Base-by-base conservation (phyloP, 2,329 filamentous ascomycete genomes). In the Davidsoniella australis region DNA sequence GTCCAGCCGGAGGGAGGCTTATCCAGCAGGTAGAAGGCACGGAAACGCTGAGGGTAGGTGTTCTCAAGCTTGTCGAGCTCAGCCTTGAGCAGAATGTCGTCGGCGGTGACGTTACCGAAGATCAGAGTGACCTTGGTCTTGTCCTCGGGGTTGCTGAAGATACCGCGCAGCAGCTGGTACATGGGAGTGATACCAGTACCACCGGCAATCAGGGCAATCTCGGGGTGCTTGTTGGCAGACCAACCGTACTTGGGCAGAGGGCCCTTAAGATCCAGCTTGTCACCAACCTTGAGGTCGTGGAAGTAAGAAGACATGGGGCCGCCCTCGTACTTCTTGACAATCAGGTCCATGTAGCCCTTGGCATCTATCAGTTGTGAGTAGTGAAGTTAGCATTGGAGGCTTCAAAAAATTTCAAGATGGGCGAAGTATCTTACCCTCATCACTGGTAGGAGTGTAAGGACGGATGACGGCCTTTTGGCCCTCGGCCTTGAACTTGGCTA, bases 101-200 rank as follows among this genome's bases (percentile, higher is more conserved):
- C 76, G 69, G 96, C 85, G 23, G 69, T 71, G 53, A 95, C 68
- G 69, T 96, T 98, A 57, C 86, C 91, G 61, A 89, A 95, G 37
- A 98, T 76, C 29, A 98, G 78, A 5, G 89, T 96, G 40, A 98
- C 87, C 72, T 94, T 94, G 59, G 91, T 98, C 77, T 91, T 88
- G 70, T 98, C 91, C 41, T 85, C 77, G 53, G 89, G 86, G 76
- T 95, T 94, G 67, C 82, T 85, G 79, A 96, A 94, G 68, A 98
- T 94, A 61, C 80, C 75, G 55, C 85, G 85, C 56, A 78, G 72
- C 42, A 98, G 79, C 72, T 98, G 91, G 73, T 85, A 96, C 89
- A 96, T 95, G 57, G 91, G 91, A 9, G 91, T 91, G 65, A 98
- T 94, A 54, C 91, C 91, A 6, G 91, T 95, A 56, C 91, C 91